Percentiles rank a stretch among this genome's conserved stretches.
Evolutionary conservation across 176 grass and related monocot genomes (phyloP).

Genomic region (Otatea glauca): DNA sequence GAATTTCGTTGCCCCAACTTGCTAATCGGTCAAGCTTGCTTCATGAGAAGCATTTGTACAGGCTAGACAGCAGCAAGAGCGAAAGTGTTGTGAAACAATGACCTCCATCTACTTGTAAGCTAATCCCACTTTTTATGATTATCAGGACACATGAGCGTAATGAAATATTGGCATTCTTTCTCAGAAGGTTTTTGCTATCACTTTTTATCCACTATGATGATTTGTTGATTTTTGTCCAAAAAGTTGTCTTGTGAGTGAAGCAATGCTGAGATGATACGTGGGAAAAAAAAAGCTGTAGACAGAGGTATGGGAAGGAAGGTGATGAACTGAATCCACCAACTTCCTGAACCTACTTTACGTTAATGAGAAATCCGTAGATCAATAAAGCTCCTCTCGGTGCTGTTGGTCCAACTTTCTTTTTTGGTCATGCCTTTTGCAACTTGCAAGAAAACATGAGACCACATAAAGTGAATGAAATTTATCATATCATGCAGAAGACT

Average conservation of each 20-base stretch:
- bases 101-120: background rate
- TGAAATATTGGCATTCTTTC: conserved; percentile 1
- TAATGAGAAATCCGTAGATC: background rate
- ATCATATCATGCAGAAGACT: background rate
- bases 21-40: conserved; percentile 20
- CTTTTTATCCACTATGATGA: background rate
- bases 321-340: conserved; percentile 3
- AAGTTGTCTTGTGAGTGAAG: background rate
- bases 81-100: background rate
- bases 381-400: background rate
- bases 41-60: conserved; percentile 40
- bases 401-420: background rate
- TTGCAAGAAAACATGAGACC: conserved; percentile 23
- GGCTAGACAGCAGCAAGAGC: background rate
- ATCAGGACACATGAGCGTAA: background rate
- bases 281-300: background rate
- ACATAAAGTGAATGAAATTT: background rate
- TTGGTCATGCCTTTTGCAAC: conserved; percentile 1
- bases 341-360: background rate
- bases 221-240: background rate
- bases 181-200: background rate
- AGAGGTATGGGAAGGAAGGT: background rate
- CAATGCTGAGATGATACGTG: background rate
- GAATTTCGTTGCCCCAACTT: background rate
- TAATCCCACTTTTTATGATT: conserved; percentile 4